Evolutionary conservation across 2,329 filamentous ascomycete species (phyloP).

Genomic region (Saccharata proteae): DNA sequence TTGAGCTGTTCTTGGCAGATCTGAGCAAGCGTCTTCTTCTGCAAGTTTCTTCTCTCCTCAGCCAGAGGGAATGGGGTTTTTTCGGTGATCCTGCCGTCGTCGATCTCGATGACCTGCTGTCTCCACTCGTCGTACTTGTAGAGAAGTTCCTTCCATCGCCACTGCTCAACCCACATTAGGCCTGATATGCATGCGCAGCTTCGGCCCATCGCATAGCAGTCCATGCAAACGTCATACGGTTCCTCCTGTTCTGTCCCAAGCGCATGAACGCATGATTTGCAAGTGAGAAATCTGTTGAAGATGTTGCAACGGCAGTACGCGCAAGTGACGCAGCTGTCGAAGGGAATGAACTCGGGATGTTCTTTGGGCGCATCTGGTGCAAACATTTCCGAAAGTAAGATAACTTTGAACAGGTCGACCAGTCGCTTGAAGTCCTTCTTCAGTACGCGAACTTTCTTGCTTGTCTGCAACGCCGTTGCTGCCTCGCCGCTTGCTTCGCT

Average conservation of each 20-base stretch:
- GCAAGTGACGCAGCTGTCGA: constrained; percentile 86
- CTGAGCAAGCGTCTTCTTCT: constrained; percentile 73
- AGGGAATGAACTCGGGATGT: constrained; percentile 64
- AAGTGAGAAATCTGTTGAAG: constrained; percentile 93
- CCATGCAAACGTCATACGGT: constrained; percentile 94
- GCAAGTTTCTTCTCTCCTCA: constrained; percentile 52
- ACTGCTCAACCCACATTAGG: constrained; percentile 87
- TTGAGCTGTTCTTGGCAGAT: constrained; percentile 87
- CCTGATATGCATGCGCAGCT: constrained; percentile 82
- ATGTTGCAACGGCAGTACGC: constrained; percentile 94
- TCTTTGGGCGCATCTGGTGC: constrained; percentile 49
- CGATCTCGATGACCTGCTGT: constrained; percentile 60
- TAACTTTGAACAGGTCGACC: constrained; percentile 63
- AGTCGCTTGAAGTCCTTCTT: constrained; percentile 71
- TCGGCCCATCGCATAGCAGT: constrained; percentile 94
- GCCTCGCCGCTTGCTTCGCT: constrained; percentile 33
- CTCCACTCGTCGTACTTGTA: constrained; percentile 76
- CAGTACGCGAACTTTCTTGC: constrained; percentile 53
- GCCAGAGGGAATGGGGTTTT: constrained; percentile 59
- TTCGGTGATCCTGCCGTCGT: constrained; percentile 53
- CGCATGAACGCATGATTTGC: constrained; percentile 64
- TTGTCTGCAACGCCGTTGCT: constrained; percentile 25
- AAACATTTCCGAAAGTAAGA: constrained; percentile 81
- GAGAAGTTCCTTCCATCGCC: constrained; percentile 67
- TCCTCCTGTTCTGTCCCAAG: constrained; percentile 61